Percentiles rank a stretch among this genome's conserved stretches.
These are phyloP conservation scores for Cercospora sp. DNA, from an alignment of 2,329 filamentous ascomycete genomes.

Conservation along the genomic window DNA sequence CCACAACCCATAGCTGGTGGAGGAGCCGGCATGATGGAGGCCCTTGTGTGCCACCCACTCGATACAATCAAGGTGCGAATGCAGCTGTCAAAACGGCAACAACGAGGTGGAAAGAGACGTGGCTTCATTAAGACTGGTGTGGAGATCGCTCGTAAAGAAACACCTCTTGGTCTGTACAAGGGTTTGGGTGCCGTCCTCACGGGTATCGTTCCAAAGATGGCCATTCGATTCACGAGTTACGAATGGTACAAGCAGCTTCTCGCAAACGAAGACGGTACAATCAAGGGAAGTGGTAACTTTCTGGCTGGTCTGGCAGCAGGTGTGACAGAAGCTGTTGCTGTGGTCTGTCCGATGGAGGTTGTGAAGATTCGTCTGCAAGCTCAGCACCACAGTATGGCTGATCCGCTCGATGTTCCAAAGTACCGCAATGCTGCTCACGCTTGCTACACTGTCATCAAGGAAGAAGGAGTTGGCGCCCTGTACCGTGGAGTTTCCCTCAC, in stretches of 20 bases:
- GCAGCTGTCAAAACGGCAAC: constrained; percentile 88
- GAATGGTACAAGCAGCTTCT: constrained; percentile 89
- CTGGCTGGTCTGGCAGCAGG: constrained; percentile 85
- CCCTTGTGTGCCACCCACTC: constrained; percentile 89
- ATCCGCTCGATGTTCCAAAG: constrained; percentile 93
- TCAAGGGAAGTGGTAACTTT: constrained; percentile 73
- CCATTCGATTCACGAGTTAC: constrained; percentile 96
- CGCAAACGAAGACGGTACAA: constrained; percentile 64
- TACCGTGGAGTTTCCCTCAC: constrained; percentile 94
- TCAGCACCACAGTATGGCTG: constrained; percentile 96
- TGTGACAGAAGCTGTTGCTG: constrained; percentile 91
- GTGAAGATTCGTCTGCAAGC: constrained; percentile 98
- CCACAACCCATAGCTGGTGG: constrained; percentile 70
- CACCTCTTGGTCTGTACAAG: constrained; percentile 92
- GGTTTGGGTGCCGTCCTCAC: constrained; percentile 95
- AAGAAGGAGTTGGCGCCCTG: constrained; percentile 83
- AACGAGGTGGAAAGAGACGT: constrained; percentile 77
- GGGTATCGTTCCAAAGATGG: constrained; percentile 98
- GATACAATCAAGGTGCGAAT: constrained; percentile 99
- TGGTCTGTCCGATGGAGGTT: constrained; percentile 98
- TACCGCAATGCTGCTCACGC: constrained; percentile 90
- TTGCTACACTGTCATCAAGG: constrained; percentile 82
- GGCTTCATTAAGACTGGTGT: constrained; percentile 84
- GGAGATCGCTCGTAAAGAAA: constrained; percentile 87
- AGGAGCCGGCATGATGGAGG: constrained; percentile 99